Evolutionary conservation across 306 rosid genomes (phyloP), one percentile per base, ranked within the genome.

Genomic region (Acacia melanoxylon): DNA sequence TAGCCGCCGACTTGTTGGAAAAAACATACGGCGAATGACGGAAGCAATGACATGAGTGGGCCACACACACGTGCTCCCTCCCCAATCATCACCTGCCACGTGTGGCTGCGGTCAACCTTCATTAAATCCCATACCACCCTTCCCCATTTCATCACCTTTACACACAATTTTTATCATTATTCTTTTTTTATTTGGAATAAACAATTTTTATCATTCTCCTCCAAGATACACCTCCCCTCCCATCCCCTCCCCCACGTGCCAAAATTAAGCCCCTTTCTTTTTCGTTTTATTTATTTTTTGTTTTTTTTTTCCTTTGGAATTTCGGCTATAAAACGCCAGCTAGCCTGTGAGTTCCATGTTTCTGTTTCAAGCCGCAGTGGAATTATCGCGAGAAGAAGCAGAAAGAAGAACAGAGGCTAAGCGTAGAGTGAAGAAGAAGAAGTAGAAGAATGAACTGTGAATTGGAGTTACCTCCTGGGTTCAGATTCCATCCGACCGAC

Each of bases 401-500:
- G 40, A 71, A 73, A 65, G 41, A 81, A 62, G 20, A 25, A 62
- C 37, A 62, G 37, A 62, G 19, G 17, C 16, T 2, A n/a, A 10
- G 7, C 11, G 31, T 25, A 25, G 1, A 10, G 31, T 2, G 13
- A n/a, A 59, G 31, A 59, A 59, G 31, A 59, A 24, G 61, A 52
- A 16, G 35, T 12, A 61, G 37, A 62, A 27, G 35, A 81, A 94
- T 89, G 97, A 79, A 80, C 72, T 37, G 91, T 16, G 90, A 84
- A 65, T 10, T 93, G 59, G 92, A 82, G 35, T 85, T 93, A 27
- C 98, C 99, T 0, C 91, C 99, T 4, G 98, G 99, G 11, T 95
- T 95, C 93, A 89, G 98, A 81, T 95, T 95, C 75, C 99, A 93
- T 84, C 99, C 99, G 0, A 93, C 98, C 0, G 99, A 95, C 52